Base-by-base conservation (phyloP, 2,329 filamentous ascomycete species). In the Colletotrichum acutatum region DNA sequence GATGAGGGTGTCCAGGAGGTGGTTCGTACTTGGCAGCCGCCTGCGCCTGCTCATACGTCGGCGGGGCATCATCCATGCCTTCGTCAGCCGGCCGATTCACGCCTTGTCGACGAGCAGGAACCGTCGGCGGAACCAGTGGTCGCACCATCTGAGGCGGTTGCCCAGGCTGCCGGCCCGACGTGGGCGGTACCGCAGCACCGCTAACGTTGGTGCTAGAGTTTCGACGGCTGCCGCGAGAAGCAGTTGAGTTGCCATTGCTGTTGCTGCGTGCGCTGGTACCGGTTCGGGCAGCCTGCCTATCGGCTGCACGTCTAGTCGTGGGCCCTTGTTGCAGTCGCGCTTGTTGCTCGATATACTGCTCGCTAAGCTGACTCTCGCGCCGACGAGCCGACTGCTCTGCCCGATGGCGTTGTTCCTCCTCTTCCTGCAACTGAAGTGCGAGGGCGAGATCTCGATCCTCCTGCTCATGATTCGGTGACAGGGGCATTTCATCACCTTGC, bases 371-470 rank as follows among this genome's bases (percentile, higher is more conserved):
- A 67, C 90, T 91, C 80, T 95, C 92, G n/a, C 90, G 86, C 12
- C 87, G 86, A 8, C 92, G 87, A 1, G 91, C 89, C 11, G 89
- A 90, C 61, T 91, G 88, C 62, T 90, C 88, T 7, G 79, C 77
- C n/a, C 90, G 89, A 75, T 95, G 90, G 16, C 91, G 89, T 78
- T 95, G 92, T 75, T 98, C 95, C 81, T 98, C 96, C 80, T 98
- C 95, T 78, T 98, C 97, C 80, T 98, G 96, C 1, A 98, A 88
- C 79, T 98, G 97, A 7, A 99, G 86, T 0, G 96, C 95, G 3
- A 98, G 87, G 0, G 97, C 97, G 34, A 98, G 84, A 74, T 97
- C 94, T 72, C 95, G 91, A 78, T 98, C 95, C 83, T 98, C 91
- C 85, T 97, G 89, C 83, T 92, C 87, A 75, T 87, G 83, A 74